Percentiles rank a stretch among this genome's conserved stretches.
Evolutionary conservation across 345 rosid genomes (phyloP).

Genomic region (Gossypium australe): DNA sequence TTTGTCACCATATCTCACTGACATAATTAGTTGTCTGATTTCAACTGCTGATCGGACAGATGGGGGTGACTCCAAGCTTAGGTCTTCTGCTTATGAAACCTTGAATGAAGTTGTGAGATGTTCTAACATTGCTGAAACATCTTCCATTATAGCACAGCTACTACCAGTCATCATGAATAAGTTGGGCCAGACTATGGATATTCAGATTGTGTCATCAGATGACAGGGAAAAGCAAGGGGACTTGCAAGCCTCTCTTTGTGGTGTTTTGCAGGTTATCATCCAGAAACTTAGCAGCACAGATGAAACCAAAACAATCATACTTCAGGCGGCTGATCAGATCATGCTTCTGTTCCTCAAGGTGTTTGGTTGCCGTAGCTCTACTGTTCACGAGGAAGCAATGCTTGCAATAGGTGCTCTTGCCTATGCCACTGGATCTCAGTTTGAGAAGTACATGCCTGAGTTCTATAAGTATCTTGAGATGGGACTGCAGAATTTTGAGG

Average conservation of each 20-base stretch:
- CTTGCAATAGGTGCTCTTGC: conserved; percentile 97
- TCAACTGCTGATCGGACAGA: conserved; percentile 72
- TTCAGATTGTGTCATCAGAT: conserved; percentile 63
- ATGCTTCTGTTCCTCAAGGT: conserved; percentile 81
- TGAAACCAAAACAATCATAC: conserved; percentile 50
- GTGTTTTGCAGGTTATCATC: conserved; percentile 89
- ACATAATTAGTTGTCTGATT: conserved; percentile 56
- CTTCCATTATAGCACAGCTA: conserved; percentile 59
- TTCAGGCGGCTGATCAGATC: conserved; percentile 73
- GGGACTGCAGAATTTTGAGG: conserved; percentile 89
- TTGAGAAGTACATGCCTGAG: conserved; percentile 72
- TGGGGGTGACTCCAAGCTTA: conserved; percentile 64
- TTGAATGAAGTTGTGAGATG: conserved; percentile 89
- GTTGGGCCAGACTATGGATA: conserved; percentile 65
- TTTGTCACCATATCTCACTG: conserved; percentile 63
- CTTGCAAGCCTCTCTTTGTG: conserved; percentile 84
- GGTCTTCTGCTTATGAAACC: conserved; percentile 82
- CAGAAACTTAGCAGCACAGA: conserved; percentile 74
- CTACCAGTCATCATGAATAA: conserved; percentile 74
- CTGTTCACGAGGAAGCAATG: conserved; percentile 99
- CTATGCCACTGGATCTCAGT: conserved; percentile 76
- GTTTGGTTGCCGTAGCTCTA: conserved; percentile 84
- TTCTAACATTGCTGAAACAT: conserved; percentile 59
- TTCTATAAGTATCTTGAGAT: conserved; percentile 74
- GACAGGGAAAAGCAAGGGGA: conserved; percentile 93